Conservation (phyloP, 2,329 filamentous ascomycete genomes). For the Fusarium keratoplasticum region DNA sequence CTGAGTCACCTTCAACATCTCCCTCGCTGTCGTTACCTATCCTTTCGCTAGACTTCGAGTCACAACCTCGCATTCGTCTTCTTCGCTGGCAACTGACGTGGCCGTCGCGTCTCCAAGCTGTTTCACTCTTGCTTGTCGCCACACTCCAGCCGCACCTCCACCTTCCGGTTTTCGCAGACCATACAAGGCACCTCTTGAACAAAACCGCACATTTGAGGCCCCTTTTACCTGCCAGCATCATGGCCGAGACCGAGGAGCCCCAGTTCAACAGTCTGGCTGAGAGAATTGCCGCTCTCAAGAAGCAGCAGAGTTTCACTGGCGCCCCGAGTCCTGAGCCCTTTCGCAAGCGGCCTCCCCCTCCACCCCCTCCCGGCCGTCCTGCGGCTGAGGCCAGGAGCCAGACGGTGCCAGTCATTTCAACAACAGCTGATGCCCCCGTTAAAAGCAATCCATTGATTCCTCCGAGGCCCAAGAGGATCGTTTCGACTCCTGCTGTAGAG, state of each 20-base stretch:
- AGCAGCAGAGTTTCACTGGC: constrained; percentile 68
- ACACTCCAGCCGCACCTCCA: constrained; percentile 3
- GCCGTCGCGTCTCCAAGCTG: background rate
- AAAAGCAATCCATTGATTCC: constrained; percentile 33
- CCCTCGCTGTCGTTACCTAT: constrained; percentile 20
- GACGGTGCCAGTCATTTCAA: constrained; percentile 51
- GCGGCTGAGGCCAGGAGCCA: constrained; percentile 51
- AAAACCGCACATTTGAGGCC: background rate
- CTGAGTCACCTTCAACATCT: constrained; percentile 1
- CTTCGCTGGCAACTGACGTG: constrained; percentile 7
- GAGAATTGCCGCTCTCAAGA: constrained; percentile 73
- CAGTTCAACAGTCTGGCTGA: constrained; percentile 71
- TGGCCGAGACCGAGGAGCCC: constrained; percentile 72
- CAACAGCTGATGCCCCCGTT: constrained; percentile 33
- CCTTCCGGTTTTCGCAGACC: constrained; percentile 1
- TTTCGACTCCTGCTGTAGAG: constrained; percentile 17
- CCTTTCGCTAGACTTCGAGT: background rate
- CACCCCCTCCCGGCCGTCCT: constrained; percentile 57
- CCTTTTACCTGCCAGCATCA: constrained; percentile 44
- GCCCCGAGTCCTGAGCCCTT: constrained; percentile 54
- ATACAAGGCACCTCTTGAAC: background rate
- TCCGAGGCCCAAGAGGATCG: constrained; percentile 35
- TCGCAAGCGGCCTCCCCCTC: constrained; percentile 54
- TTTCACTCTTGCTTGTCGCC: background rate
- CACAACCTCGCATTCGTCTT: constrained; percentile 1